A percentile compares a stretch with the other conserved stretches of the same genome.
Evolutionary conservation across 2,329 filamentous ascomycete genomes (phyloP).

Genomic region (Apiospora saccharicola): DNA sequence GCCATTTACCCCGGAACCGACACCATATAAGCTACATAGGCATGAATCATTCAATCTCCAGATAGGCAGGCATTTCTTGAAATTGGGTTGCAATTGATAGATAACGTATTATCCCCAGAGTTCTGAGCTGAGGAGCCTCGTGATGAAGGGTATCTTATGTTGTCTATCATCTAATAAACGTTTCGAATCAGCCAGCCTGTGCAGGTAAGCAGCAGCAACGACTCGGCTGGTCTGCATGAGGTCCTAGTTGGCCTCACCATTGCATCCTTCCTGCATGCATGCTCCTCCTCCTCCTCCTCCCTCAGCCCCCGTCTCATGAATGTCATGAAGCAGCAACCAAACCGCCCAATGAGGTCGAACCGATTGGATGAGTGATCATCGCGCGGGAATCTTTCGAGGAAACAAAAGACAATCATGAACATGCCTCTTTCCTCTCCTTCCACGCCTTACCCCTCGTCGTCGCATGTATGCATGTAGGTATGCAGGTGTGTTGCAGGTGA

Average conservation of each 20-base stretch:
- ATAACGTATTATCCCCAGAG: not conserved
- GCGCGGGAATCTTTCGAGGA: not conserved
- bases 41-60: not conserved
- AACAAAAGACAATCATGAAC: not conserved
- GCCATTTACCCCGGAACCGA: not conserved
- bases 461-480: not conserved
- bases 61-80: not conserved
- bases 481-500: not conserved
- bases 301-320: not conserved
- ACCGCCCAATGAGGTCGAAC: constrained; percentile 6
- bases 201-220: not conserved
- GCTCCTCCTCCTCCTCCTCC: not conserved
- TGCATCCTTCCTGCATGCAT: not conserved
- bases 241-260: not conserved
- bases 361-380: constrained; percentile 17
- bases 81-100: not conserved
- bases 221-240: constrained; percentile 8
- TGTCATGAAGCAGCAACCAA: not conserved
- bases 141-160: constrained; percentile 16
- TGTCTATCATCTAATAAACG: constrained; percentile 16
- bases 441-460: not conserved
- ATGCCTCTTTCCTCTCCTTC: not conserved
- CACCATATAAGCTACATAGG: not conserved
- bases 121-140: not conserved
- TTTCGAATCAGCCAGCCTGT: constrained; percentile 4